Conservation (phyloP, 805 yeast genomes). For the Wickerhamiella shivajii region DNA sequence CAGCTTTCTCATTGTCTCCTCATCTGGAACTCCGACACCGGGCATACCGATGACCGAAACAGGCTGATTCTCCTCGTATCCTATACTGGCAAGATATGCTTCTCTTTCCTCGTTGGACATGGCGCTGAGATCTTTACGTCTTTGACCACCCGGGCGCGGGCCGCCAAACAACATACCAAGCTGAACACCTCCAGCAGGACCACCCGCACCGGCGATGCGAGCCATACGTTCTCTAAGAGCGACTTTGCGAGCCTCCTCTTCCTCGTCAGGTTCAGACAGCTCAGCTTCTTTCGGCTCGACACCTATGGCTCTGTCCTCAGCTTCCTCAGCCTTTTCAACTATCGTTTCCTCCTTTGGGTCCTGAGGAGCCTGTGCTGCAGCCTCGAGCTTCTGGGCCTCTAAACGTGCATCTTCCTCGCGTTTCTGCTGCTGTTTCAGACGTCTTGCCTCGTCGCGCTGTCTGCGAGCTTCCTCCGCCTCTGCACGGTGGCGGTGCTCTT, state of each 20-base stretch:
- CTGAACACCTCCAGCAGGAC: conserved; percentile 59
- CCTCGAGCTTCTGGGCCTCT: neutral
- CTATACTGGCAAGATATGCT: conserved; percentile 11
- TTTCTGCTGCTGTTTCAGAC: conserved; percentile 30
- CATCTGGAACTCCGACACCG: neutral
- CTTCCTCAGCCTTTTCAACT: conserved; percentile 6
- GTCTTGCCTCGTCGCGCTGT: conserved; percentile 6
- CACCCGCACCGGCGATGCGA: conserved; percentile 84
- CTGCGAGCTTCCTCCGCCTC: conserved; percentile 35
- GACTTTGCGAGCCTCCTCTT: conserved; percentile 45
- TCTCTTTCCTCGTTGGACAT: conserved; percentile 13
- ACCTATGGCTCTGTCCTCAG: conserved; percentile 6
- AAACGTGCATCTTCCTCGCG: conserved; percentile 17
- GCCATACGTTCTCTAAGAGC: conserved; percentile 90
- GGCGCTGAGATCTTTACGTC: conserved; percentile 13
- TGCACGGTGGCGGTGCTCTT: conserved; percentile 56
- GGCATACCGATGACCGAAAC: conserved; percentile 6
- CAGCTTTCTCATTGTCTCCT: neutral
- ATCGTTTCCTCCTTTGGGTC: neutral
- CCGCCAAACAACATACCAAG: conserved; percentile 20
- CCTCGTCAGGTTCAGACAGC: conserved; percentile 25
- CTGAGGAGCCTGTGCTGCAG: neutral
- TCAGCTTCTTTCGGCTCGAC: conserved; percentile 21
- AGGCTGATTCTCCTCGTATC: conserved; percentile 8
- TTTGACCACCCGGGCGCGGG: conserved; percentile 7